Percentiles rank a stretch among this genome's conserved stretches.
These are phyloP conservation scores for Ophiostoma sp. DNA, from an alignment of 2,329 filamentous ascomycete genomes.

Conservation along the genomic window DNA sequence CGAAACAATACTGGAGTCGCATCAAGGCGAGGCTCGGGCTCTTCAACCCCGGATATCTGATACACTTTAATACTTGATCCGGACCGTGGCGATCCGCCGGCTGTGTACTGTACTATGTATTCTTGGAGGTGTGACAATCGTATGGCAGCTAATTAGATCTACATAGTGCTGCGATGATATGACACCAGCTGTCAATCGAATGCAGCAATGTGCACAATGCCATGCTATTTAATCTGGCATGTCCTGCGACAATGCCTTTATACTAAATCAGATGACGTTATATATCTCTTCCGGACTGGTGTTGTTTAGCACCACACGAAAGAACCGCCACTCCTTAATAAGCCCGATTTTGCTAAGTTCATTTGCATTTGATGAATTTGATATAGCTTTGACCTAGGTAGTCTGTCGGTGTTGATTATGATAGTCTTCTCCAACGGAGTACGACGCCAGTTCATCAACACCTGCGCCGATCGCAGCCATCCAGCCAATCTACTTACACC, in stretches of 20 bases:
- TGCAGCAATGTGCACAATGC: not conserved
- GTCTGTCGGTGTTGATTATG: too few relatives aligned
- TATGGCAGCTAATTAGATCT: not conserved
- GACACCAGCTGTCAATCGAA: too few relatives aligned
- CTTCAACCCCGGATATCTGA: not conserved
- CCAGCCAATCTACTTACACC: not conserved
- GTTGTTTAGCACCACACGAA: too few relatives aligned
- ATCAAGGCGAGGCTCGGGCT: not conserved
- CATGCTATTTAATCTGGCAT: not conserved
- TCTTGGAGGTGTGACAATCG: not conserved
- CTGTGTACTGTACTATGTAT: not conserved
- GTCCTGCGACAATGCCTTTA: too few relatives aligned
- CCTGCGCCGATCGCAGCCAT: not conserved
- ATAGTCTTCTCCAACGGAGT: too few relatives aligned
- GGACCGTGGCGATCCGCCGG: slow-evolving; percentile 3
- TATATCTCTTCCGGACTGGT: too few relatives aligned
- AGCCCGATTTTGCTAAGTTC: too few relatives aligned
- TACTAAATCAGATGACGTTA: not conserved
- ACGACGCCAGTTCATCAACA: not conserved
- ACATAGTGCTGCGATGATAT: too few relatives aligned
- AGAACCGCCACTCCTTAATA: too few relatives aligned
- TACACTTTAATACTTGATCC: slow-evolving; percentile 4
- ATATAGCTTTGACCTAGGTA: too few relatives aligned
- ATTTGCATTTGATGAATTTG: too few relatives aligned
- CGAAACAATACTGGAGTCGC: not conserved